These are phyloP conservation scores for Eutrema salsugineum DNA, from an alignment of 441 rosid species.

Conservation along the genomic window DNA sequence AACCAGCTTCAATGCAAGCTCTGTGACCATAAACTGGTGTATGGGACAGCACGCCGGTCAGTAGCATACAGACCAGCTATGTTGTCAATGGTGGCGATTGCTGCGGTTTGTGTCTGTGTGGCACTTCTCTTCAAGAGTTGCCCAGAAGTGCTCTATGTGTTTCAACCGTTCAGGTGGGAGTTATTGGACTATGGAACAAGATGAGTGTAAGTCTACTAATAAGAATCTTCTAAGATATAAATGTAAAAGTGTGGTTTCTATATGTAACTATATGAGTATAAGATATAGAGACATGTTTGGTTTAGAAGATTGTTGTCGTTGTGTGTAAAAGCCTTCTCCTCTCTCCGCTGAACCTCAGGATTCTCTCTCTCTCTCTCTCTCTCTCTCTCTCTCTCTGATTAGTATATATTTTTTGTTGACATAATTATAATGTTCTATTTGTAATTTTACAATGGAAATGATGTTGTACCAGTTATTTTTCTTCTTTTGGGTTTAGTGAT, in stretches of 20 bases:
- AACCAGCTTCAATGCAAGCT: slow-evolving; percentile 47
- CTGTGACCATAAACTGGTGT: slow-evolving; percentile 56
- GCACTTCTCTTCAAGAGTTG: slow-evolving; percentile 91
- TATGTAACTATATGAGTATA: slow-evolving; percentile 33
- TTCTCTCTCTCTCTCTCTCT: slow-evolving; percentile 1
- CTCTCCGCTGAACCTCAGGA: slow-evolving; percentile 6
- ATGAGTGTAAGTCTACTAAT: slow-evolving; percentile 19
- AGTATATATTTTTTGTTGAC: slow-evolving; percentile 23
- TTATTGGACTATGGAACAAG: slow-evolving; percentile 74
- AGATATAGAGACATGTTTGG: slow-evolving; percentile 38
- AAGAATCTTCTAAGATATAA: slow-evolving; percentile 10
- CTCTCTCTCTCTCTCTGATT: background rate
- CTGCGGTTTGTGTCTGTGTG: slow-evolving; percentile 92
- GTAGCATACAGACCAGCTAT: slow-evolving; percentile 81
- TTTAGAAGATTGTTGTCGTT: slow-evolving; percentile 34
- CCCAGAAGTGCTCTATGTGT: slow-evolving; percentile 78
- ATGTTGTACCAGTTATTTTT: background rate
- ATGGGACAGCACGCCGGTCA: slow-evolving; percentile 43
- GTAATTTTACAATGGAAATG: slow-evolving; percentile 10
- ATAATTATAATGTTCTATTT: background rate
- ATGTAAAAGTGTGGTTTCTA: slow-evolving; percentile 20
- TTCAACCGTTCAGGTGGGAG: slow-evolving; percentile 97
- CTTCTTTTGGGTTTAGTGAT: background rate
- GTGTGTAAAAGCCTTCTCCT: slow-evolving; percentile 26
- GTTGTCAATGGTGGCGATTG: slow-evolving; percentile 91